A percentile compares a stretch with the other conserved stretches of the same genome.
These are phyloP conservation scores for Pseudonectria buxi DNA, from an alignment of 2,329 filamentous ascomycete genomes.

Conservation along the genomic window DNA sequence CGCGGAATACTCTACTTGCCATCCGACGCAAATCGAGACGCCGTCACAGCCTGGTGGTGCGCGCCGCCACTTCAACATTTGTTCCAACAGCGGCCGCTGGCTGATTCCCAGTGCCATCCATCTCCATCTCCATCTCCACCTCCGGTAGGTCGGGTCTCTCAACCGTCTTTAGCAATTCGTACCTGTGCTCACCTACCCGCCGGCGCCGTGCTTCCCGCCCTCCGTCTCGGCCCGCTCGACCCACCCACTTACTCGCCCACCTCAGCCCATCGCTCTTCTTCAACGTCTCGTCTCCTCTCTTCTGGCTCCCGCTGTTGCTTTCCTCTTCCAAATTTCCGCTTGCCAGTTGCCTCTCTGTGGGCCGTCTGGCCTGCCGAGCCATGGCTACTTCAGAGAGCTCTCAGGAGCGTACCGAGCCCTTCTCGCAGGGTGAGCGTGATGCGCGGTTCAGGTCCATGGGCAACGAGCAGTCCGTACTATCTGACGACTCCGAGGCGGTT, in stretches of 20 bases:
- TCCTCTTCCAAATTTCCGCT: not conserved
- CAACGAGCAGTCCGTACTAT: constrained; percentile 35
- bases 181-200: too few species aligned
- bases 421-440: constrained; percentile 50
- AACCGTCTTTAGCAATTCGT: too few species aligned
- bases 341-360: constrained; percentile 11
- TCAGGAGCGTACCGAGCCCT: constrained; percentile 52
- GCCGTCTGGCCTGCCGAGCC: constrained; percentile 22
- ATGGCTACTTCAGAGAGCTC: constrained; percentile 40
- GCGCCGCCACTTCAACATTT: too few species aligned
- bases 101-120: not conserved
- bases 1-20: too few species aligned
- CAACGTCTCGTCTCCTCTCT: not conserved
- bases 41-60: too few species aligned
- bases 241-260: not conserved
- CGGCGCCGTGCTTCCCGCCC: not conserved
- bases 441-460: constrained; percentile 40
- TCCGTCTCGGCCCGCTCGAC: not conserved
- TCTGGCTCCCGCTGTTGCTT: not conserved
- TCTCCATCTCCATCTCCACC: not conserved
- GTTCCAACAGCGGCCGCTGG: too few species aligned
- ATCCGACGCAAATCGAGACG: too few species aligned
- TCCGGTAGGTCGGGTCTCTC: not conserved
- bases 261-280: not conserved
- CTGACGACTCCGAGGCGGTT: constrained; percentile 36